Evolutionary conservation across 192 early-diverging fungal species (phyloP), one percentile per base, ranked within the genome.

Genomic region (Physocladia obscura): DNA sequence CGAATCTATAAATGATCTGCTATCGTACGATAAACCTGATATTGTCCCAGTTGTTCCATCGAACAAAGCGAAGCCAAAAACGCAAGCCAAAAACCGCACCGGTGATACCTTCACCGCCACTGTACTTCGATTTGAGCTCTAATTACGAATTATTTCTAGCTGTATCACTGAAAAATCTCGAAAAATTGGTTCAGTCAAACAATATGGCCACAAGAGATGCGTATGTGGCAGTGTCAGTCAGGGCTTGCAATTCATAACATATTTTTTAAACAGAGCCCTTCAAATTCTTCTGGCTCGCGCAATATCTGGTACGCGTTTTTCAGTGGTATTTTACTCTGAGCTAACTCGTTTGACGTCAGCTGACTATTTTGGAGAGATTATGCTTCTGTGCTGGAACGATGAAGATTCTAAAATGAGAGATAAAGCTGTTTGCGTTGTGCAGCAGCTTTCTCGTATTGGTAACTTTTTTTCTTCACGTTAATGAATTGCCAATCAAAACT

Each of bases 271-370:
- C 67, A 91, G 90, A 70, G 84, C 90, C 40, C 77, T 90, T 26
- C 86, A 87, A 65, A 90, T 92, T n/a, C 77, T 90, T 4, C 76
- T 91, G 21, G 85, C 85, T 51, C 75, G 90, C 24, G 90, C 90
- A 29, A 90, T 92, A 83, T 81, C 79, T 62, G 88, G 86, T 85
- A 86, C 32, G 55, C 24, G 26, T 35, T 57, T 21, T 19, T 15
- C 15, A n/a, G 27, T 39, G 6, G 1, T 22, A 4, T 59, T 55
- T 24, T 4, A 5, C 2, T 21, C n/a, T 30, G 15, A n/a, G 38
- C 35, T 57, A 36, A n/a, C 24, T 38, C 0, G 3, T 1, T 47
- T 30, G n/a, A 38, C 29, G 19, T 44, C 67, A 89, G 88, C 81
- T 11, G 65, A 74, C 19, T 79, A 83, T 49, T 78, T 91, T 27